A percentile compares a stretch with the other conserved stretches of the same genome.
These are phyloP conservation scores for Rhynchospora breviuscula DNA, from an alignment of 176 grass and related monocot species.

Conservation along the genomic window DNA sequence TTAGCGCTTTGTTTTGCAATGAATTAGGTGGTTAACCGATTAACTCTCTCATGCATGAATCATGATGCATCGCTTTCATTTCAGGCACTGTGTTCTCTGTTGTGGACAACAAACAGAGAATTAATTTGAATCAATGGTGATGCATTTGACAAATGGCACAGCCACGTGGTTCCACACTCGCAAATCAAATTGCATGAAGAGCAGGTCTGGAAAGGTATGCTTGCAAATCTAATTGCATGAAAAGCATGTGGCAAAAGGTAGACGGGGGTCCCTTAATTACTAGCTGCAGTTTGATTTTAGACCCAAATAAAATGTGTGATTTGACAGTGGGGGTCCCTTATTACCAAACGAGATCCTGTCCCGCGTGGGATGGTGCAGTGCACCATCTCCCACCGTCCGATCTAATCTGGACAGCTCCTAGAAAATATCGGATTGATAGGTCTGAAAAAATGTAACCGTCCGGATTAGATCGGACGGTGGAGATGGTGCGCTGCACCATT, in stretches of 20 bases:
- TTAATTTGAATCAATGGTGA: not conserved
- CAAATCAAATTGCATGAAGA: conserved; percentile 6
- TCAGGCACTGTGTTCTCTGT: not conserved
- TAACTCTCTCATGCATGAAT: not conserved
- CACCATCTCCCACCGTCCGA: no score
- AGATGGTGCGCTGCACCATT: no score
- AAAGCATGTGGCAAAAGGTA: not conserved
- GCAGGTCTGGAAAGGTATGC: not conserved
- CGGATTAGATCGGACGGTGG: no score
- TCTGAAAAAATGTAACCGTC: no score
- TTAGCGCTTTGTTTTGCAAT: no score
- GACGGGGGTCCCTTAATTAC: not conserved
- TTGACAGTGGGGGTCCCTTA: not conserved
- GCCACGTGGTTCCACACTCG: not conserved
- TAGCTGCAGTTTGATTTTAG: not conserved
- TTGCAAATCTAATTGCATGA: conserved; percentile 9
- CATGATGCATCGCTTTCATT: not conserved
- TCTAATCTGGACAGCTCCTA: no score
- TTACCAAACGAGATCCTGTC: no score
- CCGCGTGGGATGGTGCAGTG: no score
- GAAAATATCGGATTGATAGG: no score
- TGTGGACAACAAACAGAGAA: not conserved
- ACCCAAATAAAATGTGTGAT: not conserved
- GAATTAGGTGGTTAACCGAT: no score
- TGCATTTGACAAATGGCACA: not conserved